Evolutionary conservation across 192 early-diverging fungal genomes (phyloP), one percentile per base, ranked within the genome.

Genomic region (Umbelopsis isabellina): DNA sequence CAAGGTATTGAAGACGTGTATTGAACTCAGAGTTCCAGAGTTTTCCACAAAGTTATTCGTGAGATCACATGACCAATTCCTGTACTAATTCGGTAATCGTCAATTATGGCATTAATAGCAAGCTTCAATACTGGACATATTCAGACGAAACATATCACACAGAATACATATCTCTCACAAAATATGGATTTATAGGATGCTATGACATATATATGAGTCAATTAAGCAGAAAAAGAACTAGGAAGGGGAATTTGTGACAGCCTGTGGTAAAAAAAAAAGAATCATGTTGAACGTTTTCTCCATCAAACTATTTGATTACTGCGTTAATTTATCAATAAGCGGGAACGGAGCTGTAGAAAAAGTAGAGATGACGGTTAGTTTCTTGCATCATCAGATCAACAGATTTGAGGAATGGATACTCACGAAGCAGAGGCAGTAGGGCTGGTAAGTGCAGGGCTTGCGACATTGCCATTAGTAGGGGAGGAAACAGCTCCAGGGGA

Each of bases 351-450:
- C 55, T 49, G 23, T 21, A 35, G 10, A 15, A 48, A 51, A n/a
- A 10, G 50, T 6, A 30, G 1, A 30, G 1, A 46, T 12, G 25
- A 37, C n/a, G 27, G 27, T 58, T 13, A 22, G 45, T 9, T 8
- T 35, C 37, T 23, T 69, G 44, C 16, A 12, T 30, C 12, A 48
- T 20, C 13, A 6, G 3, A 12, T 18, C 21, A 67, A 27, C 21
- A 30, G 3, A 10, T 27, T 9, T 23, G 11, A 23, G 22, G 18
- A 46, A 20, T 11, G 16, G 10, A 23, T 2, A 55, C 48, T 66
- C 64, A 74, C 74, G 70, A 66, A 46, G 64, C 23, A 49, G 66
- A 68, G 41, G 51, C 52, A 47, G 67, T 46, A 13, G 73, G 68
- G 22, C 68, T 70, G 5, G 58, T 61, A 68, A 75, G 65, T 20